Base-by-base conservation (phyloP, 768 basidiomycete genomes). In the Boletus sensibilis region DNA sequence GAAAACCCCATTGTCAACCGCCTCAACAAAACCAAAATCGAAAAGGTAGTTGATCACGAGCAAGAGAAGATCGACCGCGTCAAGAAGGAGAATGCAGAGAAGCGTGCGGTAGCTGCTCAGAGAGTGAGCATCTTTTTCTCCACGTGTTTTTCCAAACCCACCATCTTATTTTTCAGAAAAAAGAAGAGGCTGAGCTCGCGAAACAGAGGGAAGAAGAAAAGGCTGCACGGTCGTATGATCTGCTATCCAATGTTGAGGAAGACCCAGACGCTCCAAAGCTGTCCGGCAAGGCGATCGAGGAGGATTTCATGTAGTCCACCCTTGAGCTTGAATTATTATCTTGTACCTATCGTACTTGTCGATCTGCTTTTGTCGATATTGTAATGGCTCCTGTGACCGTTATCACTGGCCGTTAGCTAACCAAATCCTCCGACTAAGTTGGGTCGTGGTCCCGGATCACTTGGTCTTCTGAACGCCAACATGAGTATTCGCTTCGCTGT, bases 1-100 rank as follows among this genome's bases (percentile, higher is more conserved):
- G 90, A 96, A 61, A 99, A 99, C 68, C 62, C 78, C 4, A 90
- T 96, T 55, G 90, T 98, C 34, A 98, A 98, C 67, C 85, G 95
- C 27, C 76, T 98, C 41, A 94, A 92, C 74, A 97, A 96, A 76
- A 98, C 95, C 14, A 98, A 95, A 65, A 75, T 83, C 49, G 92
- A 92, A 73, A 80, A 78, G 29, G 79, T 82, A 35, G 92, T 97
- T 23, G 92, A 98, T 64, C 95, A 98, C 65, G 96, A 98, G 67
- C 84, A 88, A 62, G 95, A 96, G 62, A 80, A 81, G 23, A 75
- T 92, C 27, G 94, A 93, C 31, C 81, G 96, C 18, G 70, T 93
- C 63, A 94, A 93, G 69, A 75, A 76, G 52, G 93, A 94, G 67
- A 85, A 82, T 42, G 82, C 86, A 1, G 73, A 74, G 27, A 84